A percentile compares a stretch with the other conserved stretches of the same genome.
phyloP scores from a whole-genome alignment of 2,329 filamentous ascomycete genomes.

The Cercospora zeae-maydis region DNA sequence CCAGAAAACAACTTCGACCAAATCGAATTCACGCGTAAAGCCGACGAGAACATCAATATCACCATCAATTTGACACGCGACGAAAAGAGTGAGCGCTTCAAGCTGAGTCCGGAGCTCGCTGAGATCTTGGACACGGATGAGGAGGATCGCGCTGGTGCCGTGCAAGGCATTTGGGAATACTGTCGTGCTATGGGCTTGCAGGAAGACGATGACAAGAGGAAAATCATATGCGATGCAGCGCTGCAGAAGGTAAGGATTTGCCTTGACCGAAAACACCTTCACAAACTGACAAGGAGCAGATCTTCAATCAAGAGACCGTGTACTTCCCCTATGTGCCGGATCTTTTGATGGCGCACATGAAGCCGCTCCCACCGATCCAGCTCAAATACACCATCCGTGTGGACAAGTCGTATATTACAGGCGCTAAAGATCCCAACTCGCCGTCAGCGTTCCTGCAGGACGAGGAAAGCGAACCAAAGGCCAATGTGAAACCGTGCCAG shows the following conservation, averaged over 20 bases:
- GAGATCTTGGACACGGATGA: slow-evolving; percentile 83
- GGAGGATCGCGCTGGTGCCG: slow-evolving; percentile 80
- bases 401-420: slow-evolving; percentile 56
- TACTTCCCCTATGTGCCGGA: slow-evolving; percentile 82
- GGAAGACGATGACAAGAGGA: slow-evolving; percentile 91
- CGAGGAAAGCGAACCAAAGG: slow-evolving; percentile 31
- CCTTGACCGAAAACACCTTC: not conserved
- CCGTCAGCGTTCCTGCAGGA: slow-evolving; percentile 39
- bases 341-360: slow-evolving; percentile 68
- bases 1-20: slow-evolving; percentile 79
- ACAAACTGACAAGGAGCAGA: slow-evolving; percentile 44
- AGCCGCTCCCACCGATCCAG: slow-evolving; percentile 73
- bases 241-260: slow-evolving; percentile 63
- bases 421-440: slow-evolving; percentile 63
- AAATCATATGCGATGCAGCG: slow-evolving; percentile 83
- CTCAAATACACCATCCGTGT: slow-evolving; percentile 91
- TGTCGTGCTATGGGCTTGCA: slow-evolving; percentile 80
- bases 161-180: slow-evolving; percentile 95
- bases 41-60: slow-evolving; percentile 89
- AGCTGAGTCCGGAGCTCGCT: slow-evolving; percentile 71
- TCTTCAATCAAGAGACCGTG: slow-evolving; percentile 69
- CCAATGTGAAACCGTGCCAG: slow-evolving; percentile 48
- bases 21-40: slow-evolving; percentile 83
- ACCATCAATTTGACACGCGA: slow-evolving; percentile 81
- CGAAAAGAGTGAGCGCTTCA: slow-evolving; percentile 80